Evolutionary conservation across 1,284 basidiomycete genomes (phyloP), one percentile per base, ranked within the genome.

Genomic region (Cryptococcus wingfieldii): DNA sequence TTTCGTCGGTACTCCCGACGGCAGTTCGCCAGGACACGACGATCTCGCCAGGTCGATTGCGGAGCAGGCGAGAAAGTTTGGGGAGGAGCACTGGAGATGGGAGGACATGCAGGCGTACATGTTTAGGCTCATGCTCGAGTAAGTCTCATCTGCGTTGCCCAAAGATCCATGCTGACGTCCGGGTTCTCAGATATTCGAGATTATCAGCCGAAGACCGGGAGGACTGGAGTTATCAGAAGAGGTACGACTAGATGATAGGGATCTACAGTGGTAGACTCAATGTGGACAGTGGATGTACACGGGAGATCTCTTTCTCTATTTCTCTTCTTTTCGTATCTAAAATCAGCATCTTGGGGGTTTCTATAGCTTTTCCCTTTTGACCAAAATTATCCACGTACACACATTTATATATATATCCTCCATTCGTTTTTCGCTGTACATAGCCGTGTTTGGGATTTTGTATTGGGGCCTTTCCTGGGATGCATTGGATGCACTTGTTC

Each of bases 71-170:
- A 66, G 68, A 46, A 60, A 73, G 45, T 82, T 80, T 65, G 73
- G 75, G 0, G 61, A 65, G 37, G 65, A 77, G 46, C 69, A 78
- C 61, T 80, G 80, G 79, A 61, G 80, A 47, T 77, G 72, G 75
- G 77, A 79, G 56, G 79, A 80, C 61, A 78, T 80, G 78, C 78
- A 80, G 64, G 79, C 77, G 45, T 80, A 79, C 64, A 76, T 78
- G 72, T 64, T 74, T 43, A 64, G 74, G 14, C 43, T 73, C 47
- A 51, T 75, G 19, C 58, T 76, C 19, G 70, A 72, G 69, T 72
- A 58, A 60, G 66, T 69, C 28, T 37, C 14, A 16, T 14, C 27
- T 34, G 31, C 10, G 31, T 10, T 5, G 7, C 19, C 31, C 8
- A 3, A 9, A 19, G 16, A 14, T 31, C n/a, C 38, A 34, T 14